Evolutionary conservation across 371 early-diverging fungal genomes (phyloP).

Genomic region (Coemansia sp.): DNA sequence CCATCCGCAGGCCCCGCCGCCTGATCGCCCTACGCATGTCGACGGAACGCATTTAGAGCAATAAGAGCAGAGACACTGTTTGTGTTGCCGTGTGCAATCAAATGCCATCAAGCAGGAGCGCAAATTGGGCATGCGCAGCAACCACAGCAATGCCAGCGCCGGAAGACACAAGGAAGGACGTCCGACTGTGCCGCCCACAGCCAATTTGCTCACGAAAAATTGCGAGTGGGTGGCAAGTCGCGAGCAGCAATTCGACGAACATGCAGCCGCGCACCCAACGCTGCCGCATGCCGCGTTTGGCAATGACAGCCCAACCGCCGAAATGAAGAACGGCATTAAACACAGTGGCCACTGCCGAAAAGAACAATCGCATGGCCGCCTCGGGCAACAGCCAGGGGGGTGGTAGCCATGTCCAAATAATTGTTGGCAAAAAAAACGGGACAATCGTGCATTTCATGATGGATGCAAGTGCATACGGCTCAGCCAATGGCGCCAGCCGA

Average conservation of each 20-base stretch:
- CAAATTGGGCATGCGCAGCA: slow-evolving; percentile 1
- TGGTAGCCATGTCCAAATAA: neutral
- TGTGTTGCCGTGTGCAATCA: neutral
- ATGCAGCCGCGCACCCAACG: slow-evolving; percentile 1
- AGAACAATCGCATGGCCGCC: neutral
- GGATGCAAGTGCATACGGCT: slow-evolving; percentile 11
- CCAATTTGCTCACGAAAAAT: neutral
- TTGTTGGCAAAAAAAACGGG: slow-evolving; percentile 9
- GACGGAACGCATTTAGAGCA: neutral
- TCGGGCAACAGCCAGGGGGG: neutral
- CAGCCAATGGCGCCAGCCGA: slow-evolving; percentile 26
- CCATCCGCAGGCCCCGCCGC: slow-evolving; percentile 48
- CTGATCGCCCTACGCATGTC: slow-evolving; percentile 25
- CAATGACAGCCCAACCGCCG: neutral
- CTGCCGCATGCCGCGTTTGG: neutral
- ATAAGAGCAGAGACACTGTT: neutral
- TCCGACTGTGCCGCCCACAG: neutral
- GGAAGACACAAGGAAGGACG: neutral
- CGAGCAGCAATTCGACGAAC: neutral
- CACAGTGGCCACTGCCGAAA: neutral
- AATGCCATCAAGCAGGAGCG: neutral
- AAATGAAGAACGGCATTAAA: neutral
- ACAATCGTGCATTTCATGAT: slow-evolving; percentile 17
- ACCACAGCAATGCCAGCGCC: neutral
- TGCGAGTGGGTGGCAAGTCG: too few relatives aligned